These are phyloP conservation scores for Trametes villosa DNA, from an alignment of 768 basidiomycete species.

Conservation along the genomic window DNA sequence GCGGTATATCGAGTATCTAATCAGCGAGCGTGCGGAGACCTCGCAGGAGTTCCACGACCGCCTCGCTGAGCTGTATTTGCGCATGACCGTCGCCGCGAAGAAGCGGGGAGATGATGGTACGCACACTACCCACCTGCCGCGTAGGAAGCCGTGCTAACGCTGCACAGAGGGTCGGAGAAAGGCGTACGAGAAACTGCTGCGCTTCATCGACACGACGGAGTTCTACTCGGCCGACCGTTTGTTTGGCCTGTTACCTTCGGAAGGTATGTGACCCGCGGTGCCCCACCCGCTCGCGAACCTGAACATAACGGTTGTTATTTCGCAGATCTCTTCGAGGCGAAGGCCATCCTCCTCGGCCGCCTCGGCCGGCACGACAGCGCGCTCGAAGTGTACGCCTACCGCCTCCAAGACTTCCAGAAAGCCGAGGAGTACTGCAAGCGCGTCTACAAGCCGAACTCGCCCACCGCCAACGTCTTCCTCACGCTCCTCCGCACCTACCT, in stretches of 20 bases:
- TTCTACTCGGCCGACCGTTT: slow-evolving; percentile 79
- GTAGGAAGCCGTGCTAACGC: neutral
- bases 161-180: slow-evolving; percentile 51
- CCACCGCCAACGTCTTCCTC: slow-evolving; percentile 72
- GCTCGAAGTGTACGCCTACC: slow-evolving; percentile 93
- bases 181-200: slow-evolving; percentile 70
- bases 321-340: slow-evolving; percentile 85
- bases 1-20: slow-evolving; percentile 85
- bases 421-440: slow-evolving; percentile 97
- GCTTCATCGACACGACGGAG: slow-evolving; percentile 73
- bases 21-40: slow-evolving; percentile 72
- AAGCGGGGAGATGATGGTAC: slow-evolving; percentile 61
- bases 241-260: slow-evolving; percentile 78
- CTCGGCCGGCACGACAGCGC: slow-evolving; percentile 92
- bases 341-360: slow-evolving; percentile 88
- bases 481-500: slow-evolving; percentile 88
- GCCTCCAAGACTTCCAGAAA: slow-evolving; percentile 77
- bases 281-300: neutral
- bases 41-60: slow-evolving; percentile 81
- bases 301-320: neutral
- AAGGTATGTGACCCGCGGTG: slow-evolving; percentile 52
- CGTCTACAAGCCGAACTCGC: slow-evolving; percentile 59
- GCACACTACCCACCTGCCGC: slow-evolving; percentile 16
- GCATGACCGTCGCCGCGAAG: slow-evolving; percentile 62
- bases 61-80: slow-evolving; percentile 84